Conservation (phyloP, 2,329 filamentous ascomycete genomes). For the Cladosporium sp. region DNA sequence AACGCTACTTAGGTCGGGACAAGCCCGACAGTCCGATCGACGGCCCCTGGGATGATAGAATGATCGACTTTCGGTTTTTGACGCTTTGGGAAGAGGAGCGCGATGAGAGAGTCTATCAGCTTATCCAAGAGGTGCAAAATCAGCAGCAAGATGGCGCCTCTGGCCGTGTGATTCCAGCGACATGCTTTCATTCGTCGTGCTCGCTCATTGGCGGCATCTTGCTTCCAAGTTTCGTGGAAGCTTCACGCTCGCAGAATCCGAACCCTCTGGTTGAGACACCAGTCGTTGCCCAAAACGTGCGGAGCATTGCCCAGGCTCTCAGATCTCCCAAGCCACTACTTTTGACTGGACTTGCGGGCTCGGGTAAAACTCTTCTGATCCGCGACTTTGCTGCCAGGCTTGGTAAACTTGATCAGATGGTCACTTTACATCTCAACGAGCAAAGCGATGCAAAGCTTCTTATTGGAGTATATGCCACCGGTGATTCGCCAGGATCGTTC, state of each 20-base stretch:
- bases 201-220: conserved; percentile 61
- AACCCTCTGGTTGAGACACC: conserved; percentile 59
- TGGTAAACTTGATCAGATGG: conserved; percentile 72
- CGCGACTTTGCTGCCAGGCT: conserved; percentile 76
- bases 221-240: conserved; percentile 45
- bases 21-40: conserved; percentile 49
- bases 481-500: conserved; percentile 80
- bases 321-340: conserved; percentile 66
- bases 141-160: neutral
- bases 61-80: conserved; percentile 72
- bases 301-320: conserved; percentile 60
- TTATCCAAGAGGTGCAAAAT: conserved; percentile 4
- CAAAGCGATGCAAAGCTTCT: conserved; percentile 97
- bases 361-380: conserved; percentile 83
- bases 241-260: neutral
- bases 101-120: conserved; percentile 32
- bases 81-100: conserved; percentile 58
- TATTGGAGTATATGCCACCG: conserved; percentile 88
- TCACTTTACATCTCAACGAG: conserved; percentile 93
- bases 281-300: conserved; percentile 68
- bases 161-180: conserved; percentile 2
- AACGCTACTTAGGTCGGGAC: conserved; percentile 53
- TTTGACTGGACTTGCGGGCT: conserved; percentile 74
- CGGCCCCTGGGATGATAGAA: conserved; percentile 67
- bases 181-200: conserved; percentile 36